Base-by-base conservation (phyloP, 2,329 filamentous ascomycete species). In the Fusarium caatingaense region DNA sequence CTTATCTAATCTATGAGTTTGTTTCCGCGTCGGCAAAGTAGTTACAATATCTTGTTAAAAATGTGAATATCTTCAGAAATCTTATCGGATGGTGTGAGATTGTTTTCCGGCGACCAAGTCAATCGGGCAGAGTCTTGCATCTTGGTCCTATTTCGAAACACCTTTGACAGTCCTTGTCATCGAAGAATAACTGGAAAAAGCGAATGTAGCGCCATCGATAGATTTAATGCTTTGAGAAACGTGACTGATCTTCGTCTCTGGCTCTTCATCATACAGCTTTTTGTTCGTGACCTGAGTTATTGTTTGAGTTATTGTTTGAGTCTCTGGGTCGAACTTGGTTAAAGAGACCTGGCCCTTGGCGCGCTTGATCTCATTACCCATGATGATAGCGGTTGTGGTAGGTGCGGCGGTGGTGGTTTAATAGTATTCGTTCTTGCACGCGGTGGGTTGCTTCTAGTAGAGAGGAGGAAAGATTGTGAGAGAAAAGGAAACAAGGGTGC, bases 91-190 rank as follows among this genome's bases (percentile, higher is more conserved):
- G 18, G 18, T n/a, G 5, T n/a, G 34, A 37, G 18, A 37, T 37
- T 11, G 18, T 6, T 6, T n/a, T 7, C 1, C 18, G 10, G 18
- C 18, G 34, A 37, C 18, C 34, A n/a, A 4, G 18, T 37, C 9
- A 10, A 11, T 37, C 34, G 9, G 9, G 9, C 3, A 11, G 18
- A 37, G 4, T 2, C 9, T 37, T 7, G 5, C 18, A 2, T 37
- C 9, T n/a, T 11, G 8, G 6, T 2, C 0, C 34, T 37, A 37
- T 6, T n/a, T 37, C 1, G 10, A n/a, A 3, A n/a, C 6, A n/a
- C 3, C 10, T 37, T n/a, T 37, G 34, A 4, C 18, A 37, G 18
- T 37, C 6, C 6, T 37, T n/a, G 34, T 37, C 34, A n/a, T n/a
- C 3, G 10, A 37, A 12, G 34, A 37, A 10, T 37, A 37, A 37